Evolutionary conservation across 2,329 filamentous ascomycete genomes (phyloP), one percentile per base, ranked within the genome.

Genomic region (Fusarium sp.): DNA sequence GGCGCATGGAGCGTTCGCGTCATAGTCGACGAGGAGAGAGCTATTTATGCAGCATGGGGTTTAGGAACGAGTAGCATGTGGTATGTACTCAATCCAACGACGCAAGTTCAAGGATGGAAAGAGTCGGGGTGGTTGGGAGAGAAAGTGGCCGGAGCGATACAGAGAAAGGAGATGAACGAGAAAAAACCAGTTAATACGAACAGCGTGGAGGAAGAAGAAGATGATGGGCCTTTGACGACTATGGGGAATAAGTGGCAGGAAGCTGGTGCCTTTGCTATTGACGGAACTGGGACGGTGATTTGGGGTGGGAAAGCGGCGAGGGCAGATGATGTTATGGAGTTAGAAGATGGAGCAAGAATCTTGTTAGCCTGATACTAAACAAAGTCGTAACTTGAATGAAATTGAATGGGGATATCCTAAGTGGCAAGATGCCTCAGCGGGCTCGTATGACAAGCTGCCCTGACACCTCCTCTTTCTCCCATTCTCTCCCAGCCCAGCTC

Each of bases 21-120:
- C 6, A 79, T 91, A 63, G 80, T 90, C 63, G 89, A 91, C 80
- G 85, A 89, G 74, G 85, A 87, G 66, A 85, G 88, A 66, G 83
- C 86, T 69, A 75, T 90, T 40, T 91, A 91, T 75, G 88, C 89
- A 5, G 84, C 87, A 16, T 91, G 88, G 88, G 89, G 89, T 5
- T 82, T 91, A 9, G 88, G 89, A 1, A 78, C 87, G 10, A 85
- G 84, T 30, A 83, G 78, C 53, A 79, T 85, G 54, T 88, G 86
- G 86, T 86, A 85, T 77, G 83, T 88, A 62, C 84, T 89, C 74
- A 87, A 88, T 81, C 87, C 87, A 56, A 82, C 84, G 50, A 87
- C 86, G 16, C 87, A 88, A 79, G 80, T 85, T 43, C 85, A 87
- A 63, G 85, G 83, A 11, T 89, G 86, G 86, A 85, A 85, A 74